Evolutionary conservation across 2,329 filamentous ascomycete species (phyloP), one percentile per base, ranked within the genome.

Genomic region (Sclerotinia sclerotiorum): DNA sequence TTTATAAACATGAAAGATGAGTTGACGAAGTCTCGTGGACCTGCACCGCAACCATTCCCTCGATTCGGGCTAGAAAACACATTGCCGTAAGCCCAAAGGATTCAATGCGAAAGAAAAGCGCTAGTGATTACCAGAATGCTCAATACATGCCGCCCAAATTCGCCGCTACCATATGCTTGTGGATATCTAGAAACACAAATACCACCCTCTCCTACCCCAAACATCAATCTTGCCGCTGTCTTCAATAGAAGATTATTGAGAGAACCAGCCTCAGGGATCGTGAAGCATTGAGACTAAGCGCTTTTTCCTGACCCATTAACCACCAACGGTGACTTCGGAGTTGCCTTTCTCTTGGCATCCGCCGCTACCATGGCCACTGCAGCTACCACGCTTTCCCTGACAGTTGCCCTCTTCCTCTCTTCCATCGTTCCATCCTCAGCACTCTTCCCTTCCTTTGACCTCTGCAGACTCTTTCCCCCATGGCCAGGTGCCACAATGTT

Each of bases 291-390:
- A 27, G 4, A 46, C 35, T 10, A 44, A 27, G 2, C 21, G 24
- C n/a, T 44, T 5, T 65, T 19, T 35, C 24, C 17, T 7, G 67
- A 68, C n/a, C 67, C 67, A 51, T 68, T 64, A 6, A 51, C 61
- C 3, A 68, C 52, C 60, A 68, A 42, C 11, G 67, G 67, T 4
- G 60, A 48, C 35, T 29, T 42, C 6, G n/a, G 42, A 7, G 5
- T 42, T 17, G n/a, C 4, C 42, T 52, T 27, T 56, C 19, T 32
- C 55, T 51, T 52, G 7, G 24, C 48, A 10, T 13, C 48, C n/a
- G 24, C 46, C 10, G 32, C 56, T 44, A 52, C 19, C 5, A 56
- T 46, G 1, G 55, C 48, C 10, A 48, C 56, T n/a, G 55, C 21
- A 39, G 60, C 39, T 24, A 55, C 24, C 29, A 29, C 21, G 27